Evolutionary conservation across 2,329 filamentous ascomycete species (phyloP).

Genomic region (Talaromyces piceae): DNA sequence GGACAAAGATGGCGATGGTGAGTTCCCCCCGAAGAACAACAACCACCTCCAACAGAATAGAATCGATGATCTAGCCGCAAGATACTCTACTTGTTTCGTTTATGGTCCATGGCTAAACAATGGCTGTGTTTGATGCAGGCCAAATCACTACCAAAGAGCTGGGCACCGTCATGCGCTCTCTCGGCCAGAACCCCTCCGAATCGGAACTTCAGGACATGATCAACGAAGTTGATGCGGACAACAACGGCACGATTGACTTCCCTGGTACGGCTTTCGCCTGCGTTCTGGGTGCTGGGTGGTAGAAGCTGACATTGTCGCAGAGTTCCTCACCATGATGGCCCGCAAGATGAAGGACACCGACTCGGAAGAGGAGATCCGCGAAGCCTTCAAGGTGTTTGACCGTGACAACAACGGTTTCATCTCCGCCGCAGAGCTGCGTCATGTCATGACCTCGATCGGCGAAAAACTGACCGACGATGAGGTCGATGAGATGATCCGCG

Average conservation of each 20-base stretch:
- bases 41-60: not conserved
- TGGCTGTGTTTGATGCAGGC: constrained; percentile 43
- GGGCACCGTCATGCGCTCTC: constrained; percentile 82
- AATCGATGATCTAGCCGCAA: not conserved
- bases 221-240: constrained; percentile 87
- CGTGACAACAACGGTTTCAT: constrained; percentile 91
- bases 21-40: constrained; percentile 36
- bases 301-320: constrained; percentile 39
- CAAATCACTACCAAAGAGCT: constrained; percentile 90
- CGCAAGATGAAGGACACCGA: constrained; percentile 93
- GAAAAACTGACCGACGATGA: constrained; percentile 88
- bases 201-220: constrained; percentile 91
- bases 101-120: not conserved
- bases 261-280: constrained; percentile 60
- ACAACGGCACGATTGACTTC: constrained; percentile 89
- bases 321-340: constrained; percentile 90
- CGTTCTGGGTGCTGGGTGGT: too few species aligned
- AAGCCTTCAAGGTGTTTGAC: constrained; percentile 86
- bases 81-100: too few species aligned
- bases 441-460: constrained; percentile 87
- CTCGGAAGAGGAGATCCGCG: constrained; percentile 82
- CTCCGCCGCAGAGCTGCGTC: constrained; percentile 77
- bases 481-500: constrained; percentile 88
- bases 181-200: constrained; percentile 84
- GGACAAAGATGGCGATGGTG: constrained; percentile 90